Evolutionary conservation across 78 protist species (phyloP), one percentile per base, ranked within the genome.

Genomic region (Dictyostelium discoideum): DNA sequence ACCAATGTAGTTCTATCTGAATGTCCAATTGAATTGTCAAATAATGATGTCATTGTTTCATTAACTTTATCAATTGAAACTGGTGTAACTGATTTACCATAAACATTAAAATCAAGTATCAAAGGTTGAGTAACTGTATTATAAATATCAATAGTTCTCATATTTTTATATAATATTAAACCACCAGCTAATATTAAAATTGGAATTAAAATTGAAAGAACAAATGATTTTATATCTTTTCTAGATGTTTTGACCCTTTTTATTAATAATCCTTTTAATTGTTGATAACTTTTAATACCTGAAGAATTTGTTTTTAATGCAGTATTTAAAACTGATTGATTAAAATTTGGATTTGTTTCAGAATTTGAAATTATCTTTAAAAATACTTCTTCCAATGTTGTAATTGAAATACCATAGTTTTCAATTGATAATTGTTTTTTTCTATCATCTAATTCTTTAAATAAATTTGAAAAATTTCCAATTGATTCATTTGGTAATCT

Each of bases 381-480:
- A 44, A 92, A 82, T 3, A 92, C 96, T 46, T 92, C 96, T 40
- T 92, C 96, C 1, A 92, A 57, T 2, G 96, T 92, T 22, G 92
- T 81, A 6, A 69, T 69, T 42, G 83, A 67, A 22, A 92, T 74
- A 18, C 92, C 96, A 86, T 86, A 92, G 22, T 84, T 86, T 18
- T 67, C 39, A 44, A 92, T 84, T 24, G 16, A 24, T 3, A 83
- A 26, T 5, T 37, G 8, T 1, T 73, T 89, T 22, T 50, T 69
- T 6, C 29, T 92, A 16, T 26, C 46, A 24, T 92, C 92, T 20
- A 92, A 18, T 0, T 67, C 76, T n/a, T 40, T 14, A 44, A 92
- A 92, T 46, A 92, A 57, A 3, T 20, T 2, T 13, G 96, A 60
- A 39, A 85, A 85, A 2, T 18, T 39, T n/a, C 4, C 39, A 3